phyloP scores from a whole-genome alignment of 495 filamentous ascomycete species.

The Aspergillus saccharolyticus region DNA sequence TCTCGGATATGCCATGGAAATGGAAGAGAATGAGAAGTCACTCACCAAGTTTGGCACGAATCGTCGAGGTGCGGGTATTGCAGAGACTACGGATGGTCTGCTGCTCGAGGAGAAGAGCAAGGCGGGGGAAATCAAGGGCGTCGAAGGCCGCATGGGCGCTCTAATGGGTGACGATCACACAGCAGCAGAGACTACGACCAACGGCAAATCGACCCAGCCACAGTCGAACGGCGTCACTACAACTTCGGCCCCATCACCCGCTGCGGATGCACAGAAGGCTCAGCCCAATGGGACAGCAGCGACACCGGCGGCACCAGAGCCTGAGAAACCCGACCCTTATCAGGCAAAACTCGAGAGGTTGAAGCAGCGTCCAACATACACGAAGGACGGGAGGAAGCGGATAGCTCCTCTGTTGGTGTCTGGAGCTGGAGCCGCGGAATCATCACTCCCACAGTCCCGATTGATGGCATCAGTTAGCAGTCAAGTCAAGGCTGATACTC shows the following conservation, averaged over 20 bases:
- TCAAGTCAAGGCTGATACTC: conserved; percentile 60
- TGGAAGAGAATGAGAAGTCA: conserved; percentile 86
- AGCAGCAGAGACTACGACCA: conserved; percentile 30
- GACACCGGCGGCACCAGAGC: conserved; percentile 38
- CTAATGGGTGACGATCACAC: conserved; percentile 78
- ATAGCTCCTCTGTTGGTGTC: conserved; percentile 90
- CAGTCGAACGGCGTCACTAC: conserved; percentile 42
- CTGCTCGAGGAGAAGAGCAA: conserved; percentile 88
- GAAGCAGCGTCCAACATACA: conserved; percentile 87
- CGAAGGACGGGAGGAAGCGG: conserved; percentile 95
- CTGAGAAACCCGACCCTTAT: conserved; percentile 55
- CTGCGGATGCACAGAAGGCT: conserved; percentile 31
- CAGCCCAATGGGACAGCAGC: conserved; percentile 38
- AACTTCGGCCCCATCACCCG: conserved; percentile 31
- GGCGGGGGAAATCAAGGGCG: conserved; percentile 78
- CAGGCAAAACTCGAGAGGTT: conserved; percentile 68
- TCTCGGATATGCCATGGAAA: conserved; percentile 63
- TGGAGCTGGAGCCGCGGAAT: conserved; percentile 71
- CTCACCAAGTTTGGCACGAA: conserved; percentile 89
- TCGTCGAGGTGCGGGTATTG: conserved; percentile 76
- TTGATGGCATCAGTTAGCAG: conserved; percentile 65
- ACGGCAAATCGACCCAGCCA: conserved; percentile 34
- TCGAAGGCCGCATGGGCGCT: conserved; percentile 93
- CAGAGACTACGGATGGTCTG: conserved; percentile 84
- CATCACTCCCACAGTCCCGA: conserved; percentile 80